Base-by-base conservation (phyloP, 805 yeast genomes). In the Candida qinlingensis region DNA sequence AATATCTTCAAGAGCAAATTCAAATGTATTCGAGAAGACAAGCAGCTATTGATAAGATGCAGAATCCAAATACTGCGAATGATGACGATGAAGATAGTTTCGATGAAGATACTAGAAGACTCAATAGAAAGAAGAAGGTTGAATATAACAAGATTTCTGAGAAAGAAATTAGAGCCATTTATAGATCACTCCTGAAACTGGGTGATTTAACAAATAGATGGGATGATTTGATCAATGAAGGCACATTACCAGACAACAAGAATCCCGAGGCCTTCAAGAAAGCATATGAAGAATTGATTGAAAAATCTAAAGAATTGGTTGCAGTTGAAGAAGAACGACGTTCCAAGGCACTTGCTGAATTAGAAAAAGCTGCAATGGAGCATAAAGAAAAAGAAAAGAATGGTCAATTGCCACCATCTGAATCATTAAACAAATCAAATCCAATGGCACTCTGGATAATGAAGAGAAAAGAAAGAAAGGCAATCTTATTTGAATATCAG, bases 141-240 rank as follows among this genome's bases (percentile, higher is more conserved):
- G 80, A 77, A 53, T 69, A 76, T 50, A 76, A 75, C 54, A 71
- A 79, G 42, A 73, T 94, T 53, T 82, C 87, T 2, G 99, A 94
- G 58, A 80, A 85, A 58, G 98, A 94, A 61, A 75, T 91, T 42
- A 79, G 99, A 59, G 85, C 86, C 25, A 75, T 94, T 19, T 94
- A 92, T 69, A 78, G 88, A 57, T 83, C 96, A 2, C 81, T 92
- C 44, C 71, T 92, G 59, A 78, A 87, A 53, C 77, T 79, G 54
- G 99, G 99, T 51, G 90, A 89, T 59, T 71, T 94, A 49, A 65
- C 79, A 6, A 78, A 79, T 29, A 78, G 78, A 62, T 86, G 96
- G 85, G 96, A 89, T 52, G 87, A 83, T 53, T 74, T 94, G 45
- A 87, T 89, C 50, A 88, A 85, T 47, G 98, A 94, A 60, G 97